phyloP scores from a whole-genome alignment of 1,284 basidiomycete genomes.

The Mycena sp. region DNA sequence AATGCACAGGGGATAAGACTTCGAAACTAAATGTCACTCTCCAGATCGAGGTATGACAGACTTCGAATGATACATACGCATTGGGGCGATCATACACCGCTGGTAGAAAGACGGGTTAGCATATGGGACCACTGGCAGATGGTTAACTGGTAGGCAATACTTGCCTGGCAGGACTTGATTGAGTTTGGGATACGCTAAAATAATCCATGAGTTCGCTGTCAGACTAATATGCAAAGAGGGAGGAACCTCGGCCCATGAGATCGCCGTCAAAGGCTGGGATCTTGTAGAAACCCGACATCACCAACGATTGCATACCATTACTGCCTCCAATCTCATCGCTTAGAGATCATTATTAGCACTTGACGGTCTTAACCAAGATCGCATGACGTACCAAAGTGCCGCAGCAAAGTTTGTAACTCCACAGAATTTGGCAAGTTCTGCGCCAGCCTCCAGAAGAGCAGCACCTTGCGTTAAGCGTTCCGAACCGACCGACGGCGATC shows the following conservation, averaged over 20 bases:
- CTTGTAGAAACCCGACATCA: slow-evolving; percentile 48
- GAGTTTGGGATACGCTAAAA: slow-evolving; percentile 37
- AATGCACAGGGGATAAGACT: slow-evolving; percentile 54
- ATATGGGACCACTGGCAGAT: no score
- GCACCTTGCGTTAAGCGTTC: slow-evolving; percentile 47
- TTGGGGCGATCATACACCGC: slow-evolving; percentile 44
- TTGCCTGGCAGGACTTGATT: slow-evolving; percentile 46
- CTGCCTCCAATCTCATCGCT: slow-evolving; percentile 63
- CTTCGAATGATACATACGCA: slow-evolving; percentile 34
- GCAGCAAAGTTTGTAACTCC: slow-evolving; percentile 49
- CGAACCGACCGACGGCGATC: slow-evolving; percentile 47
- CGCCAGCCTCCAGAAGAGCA: slow-evolving; percentile 34
- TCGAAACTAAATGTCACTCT: slow-evolving; percentile 24
- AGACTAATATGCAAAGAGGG: slow-evolving; percentile 32
- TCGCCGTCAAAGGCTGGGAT: slow-evolving; percentile 57
- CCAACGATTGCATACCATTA: slow-evolving; percentile 62
- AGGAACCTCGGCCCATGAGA: slow-evolving; percentile 57
- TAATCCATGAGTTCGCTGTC: neutral
- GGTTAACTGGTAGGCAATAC: slow-evolving; percentile 28
- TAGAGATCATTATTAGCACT: no score
- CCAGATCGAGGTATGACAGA: slow-evolving; percentile 12
- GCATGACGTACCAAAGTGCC: slow-evolving; percentile 41
- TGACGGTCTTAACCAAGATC: no score
- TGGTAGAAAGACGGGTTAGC: slow-evolving; percentile 13
- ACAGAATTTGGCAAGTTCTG: slow-evolving; percentile 42